Evolutionary conservation across 2,329 filamentous ascomycete species (phyloP).

Genomic region (Fusarium odoratissimum): DNA sequence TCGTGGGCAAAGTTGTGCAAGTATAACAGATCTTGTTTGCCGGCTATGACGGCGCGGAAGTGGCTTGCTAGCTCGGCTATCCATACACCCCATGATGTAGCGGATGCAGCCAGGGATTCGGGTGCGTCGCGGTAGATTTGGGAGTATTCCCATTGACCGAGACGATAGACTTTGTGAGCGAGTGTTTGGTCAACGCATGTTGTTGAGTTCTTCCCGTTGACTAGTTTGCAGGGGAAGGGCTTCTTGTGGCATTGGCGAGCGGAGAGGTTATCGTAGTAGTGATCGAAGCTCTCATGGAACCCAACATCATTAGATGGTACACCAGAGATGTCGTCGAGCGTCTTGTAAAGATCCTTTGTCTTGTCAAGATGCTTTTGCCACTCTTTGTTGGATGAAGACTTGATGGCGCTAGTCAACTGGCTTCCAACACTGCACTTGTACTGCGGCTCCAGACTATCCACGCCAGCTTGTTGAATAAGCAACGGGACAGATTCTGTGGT

Average conservation of each 20-base stretch:
- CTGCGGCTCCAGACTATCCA: conserved; percentile 80
- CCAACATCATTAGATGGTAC: conserved; percentile 65
- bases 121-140: conserved; percentile 78
- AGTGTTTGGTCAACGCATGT: conserved; percentile 71
- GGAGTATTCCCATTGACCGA: conserved; percentile 85
- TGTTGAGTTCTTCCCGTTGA: conserved; percentile 57
- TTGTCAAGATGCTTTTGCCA: conserved; percentile 75
- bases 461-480: conserved; percentile 60
- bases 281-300: conserved; percentile 80
- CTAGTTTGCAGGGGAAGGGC: conserved; percentile 74
- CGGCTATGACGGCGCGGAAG: conserved; percentile 64
- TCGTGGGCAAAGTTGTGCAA: conserved; percentile 86
- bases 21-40: conserved; percentile 61
- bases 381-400: conserved; percentile 54
- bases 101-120: conserved; percentile 70
- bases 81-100: conserved; percentile 76
- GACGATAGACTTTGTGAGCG: conserved; percentile 77
- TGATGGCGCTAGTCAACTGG: conserved; percentile 56
- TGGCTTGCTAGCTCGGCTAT: conserved; percentile 76
- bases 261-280: conserved; percentile 88
- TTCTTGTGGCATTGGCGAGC: conserved; percentile 81
- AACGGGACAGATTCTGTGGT: conserved; percentile 57
- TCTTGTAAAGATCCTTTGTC: conserved; percentile 64
- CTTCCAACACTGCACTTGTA: conserved; percentile 72
- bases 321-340: conserved; percentile 76